Base-by-base conservation (phyloP, 176 grass and related monocot genomes). In the Pontederia crassipes region DNA sequence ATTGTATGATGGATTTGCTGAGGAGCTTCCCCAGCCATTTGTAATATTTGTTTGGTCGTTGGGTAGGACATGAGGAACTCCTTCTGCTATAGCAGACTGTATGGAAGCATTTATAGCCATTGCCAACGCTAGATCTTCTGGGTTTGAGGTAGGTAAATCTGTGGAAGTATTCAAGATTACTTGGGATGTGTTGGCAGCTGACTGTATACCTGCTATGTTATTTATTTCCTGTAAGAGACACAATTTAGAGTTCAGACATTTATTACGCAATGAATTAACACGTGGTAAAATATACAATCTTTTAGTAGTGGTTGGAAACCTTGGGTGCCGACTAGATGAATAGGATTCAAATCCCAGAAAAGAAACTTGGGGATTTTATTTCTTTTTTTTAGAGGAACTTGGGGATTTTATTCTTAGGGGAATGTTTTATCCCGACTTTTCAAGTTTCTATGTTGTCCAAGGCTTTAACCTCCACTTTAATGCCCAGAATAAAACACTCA, bases 21-120 rank as follows among this genome's bases (percentile, higher is more conserved):
- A 48, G 70, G 59, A 62, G 51, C 17, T 79, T 46, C 29, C 75
- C 86, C 86, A 89, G n/a, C 75, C 73, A 27, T 74, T 83, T 15
- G 28, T 78, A 50, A 80, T 71, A 10, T 18, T 50, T 47, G 72
- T 68, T 59, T 70, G 53, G 55, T 70, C 32, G 29, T 48, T 65
- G 64, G 84, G 67, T 60, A 75, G 81, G 35, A 98, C 65, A 68
- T 69, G 72, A 54, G 84, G 82, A 55, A 92, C 79, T 66, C 93
- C 87, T 78, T 92, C 93, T 32, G 70, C 88, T 57, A 92, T 74
- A 59, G 88, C 84, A 46, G 88, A 89, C 69, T 86, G 88, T 46
- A 92, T 85, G 53, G 93, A 92, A 48, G 88, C 93, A 81, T 79
- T 92, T 61, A 98, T 98, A 54, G 93, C 88, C 78, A 98, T 98